phyloP scores from a whole-genome alignment of 164 flowering plant species.

The Tetrastigma voinierianum region DNA sequence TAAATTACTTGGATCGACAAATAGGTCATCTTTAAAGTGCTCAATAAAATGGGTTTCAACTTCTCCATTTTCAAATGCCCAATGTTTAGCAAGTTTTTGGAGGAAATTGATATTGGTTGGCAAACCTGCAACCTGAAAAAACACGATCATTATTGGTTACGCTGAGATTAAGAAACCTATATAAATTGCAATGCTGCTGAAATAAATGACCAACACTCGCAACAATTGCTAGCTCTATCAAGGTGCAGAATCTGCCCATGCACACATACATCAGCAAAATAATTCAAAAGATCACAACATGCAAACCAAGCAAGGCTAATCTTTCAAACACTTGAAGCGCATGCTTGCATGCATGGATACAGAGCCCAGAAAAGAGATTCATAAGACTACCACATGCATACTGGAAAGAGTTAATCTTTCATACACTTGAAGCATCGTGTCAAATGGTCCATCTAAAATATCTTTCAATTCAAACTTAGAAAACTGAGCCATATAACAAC shows the following conservation, averaged over 20 bases:
- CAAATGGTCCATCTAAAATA: neutral
- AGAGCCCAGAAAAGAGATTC: neutral
- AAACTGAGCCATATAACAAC: neutral
- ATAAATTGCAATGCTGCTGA: neutral
- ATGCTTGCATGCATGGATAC: too few species aligned
- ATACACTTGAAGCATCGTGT: neutral
- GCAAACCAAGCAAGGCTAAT: too few species aligned
- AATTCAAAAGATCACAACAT: too few species aligned
- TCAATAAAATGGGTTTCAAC: constrained; percentile 97
- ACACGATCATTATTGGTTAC: neutral
- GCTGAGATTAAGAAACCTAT: neutral
- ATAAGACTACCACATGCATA: neutral
- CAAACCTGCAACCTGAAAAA: constrained; percentile 87
- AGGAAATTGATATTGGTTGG: constrained; percentile 90
- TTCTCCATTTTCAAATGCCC: constrained; percentile 75
- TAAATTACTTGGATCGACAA: constrained; percentile 45
- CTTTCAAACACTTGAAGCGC: too few species aligned
- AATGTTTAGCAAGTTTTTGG: constrained; percentile 69
- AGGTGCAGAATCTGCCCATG: neutral
- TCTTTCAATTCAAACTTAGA: neutral
- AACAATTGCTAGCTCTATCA: neutral
- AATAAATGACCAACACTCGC: neutral
- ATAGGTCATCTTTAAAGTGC: constrained; percentile 69
- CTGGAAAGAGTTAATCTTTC: too few species aligned
- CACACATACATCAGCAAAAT: too few species aligned